Percentiles rank a stretch among this genome's conserved stretches.
Conservation (phyloP, 129 eudicot species). For the Flaveria ramosissima region DNA sequence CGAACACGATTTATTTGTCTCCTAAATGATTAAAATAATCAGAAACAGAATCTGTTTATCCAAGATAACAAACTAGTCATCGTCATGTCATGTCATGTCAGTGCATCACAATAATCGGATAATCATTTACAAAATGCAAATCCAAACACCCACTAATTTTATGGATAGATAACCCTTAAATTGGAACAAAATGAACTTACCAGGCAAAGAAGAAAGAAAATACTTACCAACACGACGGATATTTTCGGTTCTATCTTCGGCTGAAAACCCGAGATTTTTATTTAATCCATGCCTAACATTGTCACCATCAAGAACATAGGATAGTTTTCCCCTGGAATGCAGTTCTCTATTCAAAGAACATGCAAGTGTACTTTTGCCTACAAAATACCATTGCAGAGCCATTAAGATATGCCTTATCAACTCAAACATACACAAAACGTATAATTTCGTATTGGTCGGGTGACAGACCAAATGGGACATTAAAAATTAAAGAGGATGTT, state of each 20-base stretch:
- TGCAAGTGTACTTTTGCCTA: constrained; percentile 98
- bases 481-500: background rate
- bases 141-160: background rate
- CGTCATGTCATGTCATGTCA: background rate
- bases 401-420: constrained; percentile 4
- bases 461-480: background rate
- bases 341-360: constrained; percentile 82
- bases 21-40: background rate
- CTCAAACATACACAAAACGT: constrained; percentile 13
- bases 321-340: constrained; percentile 80
- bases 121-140: background rate
- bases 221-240: constrained; percentile 94
- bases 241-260: constrained; percentile 92
- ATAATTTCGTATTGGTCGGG: background rate
- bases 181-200: background rate
- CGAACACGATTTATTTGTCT: background rate
- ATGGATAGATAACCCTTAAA: constrained; percentile 4
- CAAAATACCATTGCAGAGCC: background rate
- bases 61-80: background rate
- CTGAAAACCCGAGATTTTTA: constrained; percentile 85
- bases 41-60: background rate
- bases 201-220: background rate
- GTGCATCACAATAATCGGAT: background rate
- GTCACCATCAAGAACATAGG: constrained; percentile 99
- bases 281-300: constrained; percentile 94